These are phyloP conservation scores for Wickerhamiella nectarea DNA, from an alignment of 805 yeast species.

Conservation along the genomic window DNA sequence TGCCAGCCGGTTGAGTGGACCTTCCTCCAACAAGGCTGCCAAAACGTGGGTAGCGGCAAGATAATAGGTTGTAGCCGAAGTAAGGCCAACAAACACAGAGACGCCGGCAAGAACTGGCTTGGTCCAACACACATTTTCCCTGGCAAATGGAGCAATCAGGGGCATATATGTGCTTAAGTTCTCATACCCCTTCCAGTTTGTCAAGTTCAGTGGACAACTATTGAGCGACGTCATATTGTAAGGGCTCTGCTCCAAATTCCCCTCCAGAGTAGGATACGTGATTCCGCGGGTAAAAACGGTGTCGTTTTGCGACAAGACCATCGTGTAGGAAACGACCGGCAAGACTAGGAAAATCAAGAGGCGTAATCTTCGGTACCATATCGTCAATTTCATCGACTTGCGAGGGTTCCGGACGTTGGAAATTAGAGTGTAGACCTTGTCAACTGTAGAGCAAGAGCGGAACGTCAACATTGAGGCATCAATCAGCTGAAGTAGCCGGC, in stretches of 20 bases:
- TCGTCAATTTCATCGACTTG: conserved; percentile 11
- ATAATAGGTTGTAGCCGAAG: conserved; percentile 9
- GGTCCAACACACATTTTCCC: conserved; percentile 8
- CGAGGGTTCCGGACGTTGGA: conserved; percentile 19
- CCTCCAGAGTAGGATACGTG: not conserved
- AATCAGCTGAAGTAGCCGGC: conserved; percentile 10
- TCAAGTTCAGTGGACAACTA: not conserved
- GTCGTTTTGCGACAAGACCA: not conserved
- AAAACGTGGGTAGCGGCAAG: conserved; percentile 16
- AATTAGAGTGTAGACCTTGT: conserved; percentile 13
- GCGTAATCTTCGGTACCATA: conserved; percentile 9
- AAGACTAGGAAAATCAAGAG: conserved; percentile 8
- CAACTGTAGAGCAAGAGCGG: conserved; percentile 10
- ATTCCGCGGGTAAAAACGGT: not conserved
- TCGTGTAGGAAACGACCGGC: conserved; percentile 3
- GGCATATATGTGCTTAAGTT: conserved; percentile 11
- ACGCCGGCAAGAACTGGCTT: conserved; percentile 11
- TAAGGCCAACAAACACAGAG: conserved; percentile 10
- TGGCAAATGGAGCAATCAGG: conserved; percentile 8
- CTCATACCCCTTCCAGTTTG: not conserved
- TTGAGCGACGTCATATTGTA: not conserved
- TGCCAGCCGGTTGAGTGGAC: conserved; percentile 10
- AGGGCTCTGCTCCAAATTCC: not conserved
- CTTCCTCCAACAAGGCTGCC: conserved; percentile 12
- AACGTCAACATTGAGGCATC: conserved; percentile 9